phyloP scores from a whole-genome alignment of 805 yeast species.

The Lachancea waltii region DNA sequence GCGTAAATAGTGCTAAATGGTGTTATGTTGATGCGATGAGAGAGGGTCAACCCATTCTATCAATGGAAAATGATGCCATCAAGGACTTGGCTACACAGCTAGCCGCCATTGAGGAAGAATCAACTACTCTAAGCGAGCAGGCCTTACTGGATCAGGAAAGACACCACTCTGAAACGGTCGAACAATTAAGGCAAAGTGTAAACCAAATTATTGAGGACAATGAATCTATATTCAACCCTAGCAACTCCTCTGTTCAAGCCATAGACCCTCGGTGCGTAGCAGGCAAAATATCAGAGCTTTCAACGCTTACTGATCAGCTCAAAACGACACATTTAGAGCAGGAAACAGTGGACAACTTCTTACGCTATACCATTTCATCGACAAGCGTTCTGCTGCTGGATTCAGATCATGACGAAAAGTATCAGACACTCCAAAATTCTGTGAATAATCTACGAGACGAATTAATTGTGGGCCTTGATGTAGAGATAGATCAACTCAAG shows the following conservation, averaged over 20 bases:
- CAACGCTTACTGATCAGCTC: conserved; percentile 19
- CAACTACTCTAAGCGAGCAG: conserved; percentile 15
- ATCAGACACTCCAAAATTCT: conserved; percentile 16
- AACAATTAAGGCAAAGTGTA: conserved; percentile 21
- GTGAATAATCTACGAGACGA: conserved; percentile 19
- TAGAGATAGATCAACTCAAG: conserved; percentile 20
- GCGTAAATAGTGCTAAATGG: too few species aligned
- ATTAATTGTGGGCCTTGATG: conserved; percentile 12
- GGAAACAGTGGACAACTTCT: conserved; percentile 29
- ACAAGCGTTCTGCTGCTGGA: conserved; percentile 16
- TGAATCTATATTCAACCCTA: conserved; percentile 12
- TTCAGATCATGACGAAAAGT: conserved; percentile 22
- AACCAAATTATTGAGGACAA: conserved; percentile 19
- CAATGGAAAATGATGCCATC: not conserved
- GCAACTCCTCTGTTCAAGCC: not conserved
- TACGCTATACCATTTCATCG: conserved; percentile 26
- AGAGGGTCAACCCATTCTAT: too few species aligned
- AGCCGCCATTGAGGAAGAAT: conserved; percentile 13
- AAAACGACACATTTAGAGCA: conserved; percentile 27
- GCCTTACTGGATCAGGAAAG: conserved; percentile 20
- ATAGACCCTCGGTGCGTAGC: conserved; percentile 17
- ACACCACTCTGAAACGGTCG: conserved; percentile 13
- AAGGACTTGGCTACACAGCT: conserved; percentile 6
- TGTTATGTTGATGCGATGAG: too few species aligned
- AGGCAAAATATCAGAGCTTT: conserved; percentile 17